phyloP scores from a whole-genome alignment of 2,329 filamentous ascomycete genomes.

The Talaromyces sp. region DNA sequence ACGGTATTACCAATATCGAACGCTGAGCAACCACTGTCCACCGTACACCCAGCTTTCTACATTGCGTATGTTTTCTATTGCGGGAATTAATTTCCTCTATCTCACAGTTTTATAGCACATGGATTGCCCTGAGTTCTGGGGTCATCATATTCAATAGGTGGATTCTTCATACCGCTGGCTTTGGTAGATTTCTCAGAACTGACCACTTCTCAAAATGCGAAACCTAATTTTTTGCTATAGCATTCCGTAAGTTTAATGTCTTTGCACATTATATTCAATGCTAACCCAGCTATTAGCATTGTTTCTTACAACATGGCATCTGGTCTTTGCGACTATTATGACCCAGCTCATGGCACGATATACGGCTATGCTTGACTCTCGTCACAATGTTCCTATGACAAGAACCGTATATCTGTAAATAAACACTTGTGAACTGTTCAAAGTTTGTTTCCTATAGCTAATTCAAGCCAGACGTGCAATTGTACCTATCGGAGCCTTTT shows the following conservation, averaged over 20 bases:
- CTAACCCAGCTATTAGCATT: slow-evolving; percentile 23
- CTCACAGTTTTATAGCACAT: slow-evolving; percentile 53
- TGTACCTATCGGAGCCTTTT: slow-evolving; percentile 90
- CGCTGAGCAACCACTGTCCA: slow-evolving; percentile 23
- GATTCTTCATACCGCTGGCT: slow-evolving; percentile 79
- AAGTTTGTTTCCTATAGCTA: not conserved
- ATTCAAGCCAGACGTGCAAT: slow-evolving; percentile 61
- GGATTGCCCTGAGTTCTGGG: slow-evolving; percentile 87
- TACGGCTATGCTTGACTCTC: slow-evolving; percentile 82
- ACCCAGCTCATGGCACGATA: slow-evolving; percentile 90
- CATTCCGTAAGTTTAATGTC: not conserved
- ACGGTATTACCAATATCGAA: slow-evolving; percentile 7
- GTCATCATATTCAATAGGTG: slow-evolving; percentile 99
- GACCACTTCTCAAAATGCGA: slow-evolving; percentile 17
- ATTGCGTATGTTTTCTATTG: slow-evolving; percentile 51
- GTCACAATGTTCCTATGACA: slow-evolving; percentile 96
- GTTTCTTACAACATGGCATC: slow-evolving; percentile 90
- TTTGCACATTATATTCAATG: not conserved
- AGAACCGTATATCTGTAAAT: slow-evolving; percentile 70
- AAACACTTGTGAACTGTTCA: not conserved
- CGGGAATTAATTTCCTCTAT: not conserved
- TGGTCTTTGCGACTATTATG: slow-evolving; percentile 86
- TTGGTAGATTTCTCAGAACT: slow-evolving; percentile 55
- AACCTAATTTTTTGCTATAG: not conserved
- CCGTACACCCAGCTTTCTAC: slow-evolving; percentile 78